phyloP scores from a whole-genome alignment of 306 rosid genomes.

The Vicia villosa region DNA sequence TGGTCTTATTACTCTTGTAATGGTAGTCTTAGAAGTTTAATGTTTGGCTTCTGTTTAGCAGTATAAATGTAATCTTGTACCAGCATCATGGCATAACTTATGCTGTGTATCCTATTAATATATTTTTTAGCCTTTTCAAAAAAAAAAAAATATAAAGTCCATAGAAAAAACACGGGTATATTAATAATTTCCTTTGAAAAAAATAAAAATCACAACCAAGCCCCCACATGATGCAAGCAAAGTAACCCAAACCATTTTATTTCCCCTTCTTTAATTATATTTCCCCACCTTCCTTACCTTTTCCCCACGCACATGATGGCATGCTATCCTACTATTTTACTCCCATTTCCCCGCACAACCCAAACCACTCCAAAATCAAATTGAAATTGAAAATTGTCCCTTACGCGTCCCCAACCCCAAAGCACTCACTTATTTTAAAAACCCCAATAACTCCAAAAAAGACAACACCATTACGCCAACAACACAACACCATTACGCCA shows the following conservation, averaged over 20 bases:
- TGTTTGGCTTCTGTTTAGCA: too few relatives aligned
- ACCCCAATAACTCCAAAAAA: not conserved
- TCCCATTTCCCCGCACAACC: not conserved
- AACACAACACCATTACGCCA: too few relatives aligned
- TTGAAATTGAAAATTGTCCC: not conserved
- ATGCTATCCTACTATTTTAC: not conserved
- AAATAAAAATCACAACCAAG: not conserved
- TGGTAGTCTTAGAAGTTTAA: too few relatives aligned
- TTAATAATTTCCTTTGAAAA: too few relatives aligned
- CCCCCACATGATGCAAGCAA: not conserved
- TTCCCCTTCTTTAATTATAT: not conserved
- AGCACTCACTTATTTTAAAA: not conserved
- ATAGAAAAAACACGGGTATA: too few relatives aligned
- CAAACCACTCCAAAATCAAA: not conserved
- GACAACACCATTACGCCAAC: too few relatives aligned
- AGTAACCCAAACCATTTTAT: not conserved
- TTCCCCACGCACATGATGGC: slow-evolving; percentile 12
- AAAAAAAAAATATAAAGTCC: too few relatives aligned
- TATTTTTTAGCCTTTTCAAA: too few relatives aligned
- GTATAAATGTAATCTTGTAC: too few relatives aligned
- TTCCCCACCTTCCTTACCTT: not conserved
- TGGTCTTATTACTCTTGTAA: too few relatives aligned
- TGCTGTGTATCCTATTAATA: too few relatives aligned
- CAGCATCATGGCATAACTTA: too few relatives aligned
- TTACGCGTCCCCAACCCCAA: not conserved